Evolutionary conservation across 495 filamentous ascomycete genomes (phyloP).

Genomic region (Aspergillus asperescens): DNA sequence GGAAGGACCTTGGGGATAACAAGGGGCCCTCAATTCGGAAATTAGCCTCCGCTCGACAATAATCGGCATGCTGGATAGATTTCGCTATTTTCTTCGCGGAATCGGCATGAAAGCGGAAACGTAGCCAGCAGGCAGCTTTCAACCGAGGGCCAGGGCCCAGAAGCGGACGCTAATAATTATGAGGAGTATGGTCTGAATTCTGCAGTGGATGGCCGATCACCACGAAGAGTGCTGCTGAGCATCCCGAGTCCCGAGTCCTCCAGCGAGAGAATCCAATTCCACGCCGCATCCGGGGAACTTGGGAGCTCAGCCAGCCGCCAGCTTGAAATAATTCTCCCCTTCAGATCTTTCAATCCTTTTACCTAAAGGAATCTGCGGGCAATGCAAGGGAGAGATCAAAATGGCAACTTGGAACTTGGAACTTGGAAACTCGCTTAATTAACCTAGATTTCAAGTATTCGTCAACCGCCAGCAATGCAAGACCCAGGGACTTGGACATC

Average conservation of each 20-base stretch:
- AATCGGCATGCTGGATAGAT: slow-evolving; percentile 4
- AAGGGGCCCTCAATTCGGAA: slow-evolving; percentile 11
- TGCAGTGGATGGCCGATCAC: too few relatives aligned
- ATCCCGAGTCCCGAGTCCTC: too few relatives aligned
- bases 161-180: too few relatives aligned
- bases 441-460: neutral
- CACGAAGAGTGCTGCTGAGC: too few relatives aligned
- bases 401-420: too few relatives aligned
- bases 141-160: too few relatives aligned
- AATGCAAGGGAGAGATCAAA: slow-evolving; percentile 10
- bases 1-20: slow-evolving; percentile 2
- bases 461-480: neutral
- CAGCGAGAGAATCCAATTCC: too few relatives aligned
- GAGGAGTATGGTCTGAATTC: too few relatives aligned
- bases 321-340: neutral
- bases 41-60: slow-evolving; percentile 17
- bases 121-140: too few relatives aligned
- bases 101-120: too few relatives aligned
- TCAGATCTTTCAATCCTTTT: neutral
- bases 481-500: slow-evolving; percentile 18
- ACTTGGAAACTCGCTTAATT: too few relatives aligned
- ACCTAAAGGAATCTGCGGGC: slow-evolving; percentile 4
- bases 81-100: too few relatives aligned
- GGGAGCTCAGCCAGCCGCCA: neutral
- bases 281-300: neutral